Evolutionary conservation across 2,329 filamentous ascomycete species (phyloP).

Genomic region (Colletotrichum destructivum): DNA sequence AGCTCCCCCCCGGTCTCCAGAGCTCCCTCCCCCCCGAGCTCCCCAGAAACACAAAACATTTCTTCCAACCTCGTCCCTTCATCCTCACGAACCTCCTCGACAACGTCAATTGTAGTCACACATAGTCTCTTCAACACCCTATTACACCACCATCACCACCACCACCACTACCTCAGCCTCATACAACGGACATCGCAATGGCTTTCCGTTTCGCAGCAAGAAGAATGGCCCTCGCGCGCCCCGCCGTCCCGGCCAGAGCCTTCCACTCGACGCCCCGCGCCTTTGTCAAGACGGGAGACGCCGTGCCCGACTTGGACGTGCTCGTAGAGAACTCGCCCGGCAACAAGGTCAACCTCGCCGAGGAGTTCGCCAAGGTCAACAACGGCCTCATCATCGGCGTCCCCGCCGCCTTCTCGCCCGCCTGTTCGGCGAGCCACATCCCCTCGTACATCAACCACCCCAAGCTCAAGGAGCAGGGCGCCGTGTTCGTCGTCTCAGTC

Average conservation of each 20-base stretch:
- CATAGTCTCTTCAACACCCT: neutral
- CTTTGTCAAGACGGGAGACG: constrained; percentile 83
- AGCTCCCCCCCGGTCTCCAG: constrained; percentile 3
- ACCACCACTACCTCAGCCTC: constrained; percentile 5
- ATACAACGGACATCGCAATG: constrained; percentile 47
- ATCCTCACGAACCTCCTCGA: neutral
- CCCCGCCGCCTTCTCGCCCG: constrained; percentile 80
- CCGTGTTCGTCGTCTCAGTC: constrained; percentile 91
- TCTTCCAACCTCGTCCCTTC: constrained; percentile 13
- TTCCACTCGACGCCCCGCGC: constrained; percentile 78
- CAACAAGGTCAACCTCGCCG: constrained; percentile 89
- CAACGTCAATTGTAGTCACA: constrained; percentile 6
- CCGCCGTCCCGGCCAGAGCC: constrained; percentile 50
- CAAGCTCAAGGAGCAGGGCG: constrained; percentile 83
- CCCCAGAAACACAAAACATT: constrained; percentile 8
- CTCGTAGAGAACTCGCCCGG: constrained; percentile 89
- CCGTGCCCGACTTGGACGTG: constrained; percentile 82
- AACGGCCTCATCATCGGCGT: constrained; percentile 90
- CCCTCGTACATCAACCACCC: constrained; percentile 89
- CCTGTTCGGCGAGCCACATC: constrained; percentile 77
- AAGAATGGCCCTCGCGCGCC: constrained; percentile 51
- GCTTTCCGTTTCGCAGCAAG: constrained; percentile 55
- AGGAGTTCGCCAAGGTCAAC: constrained; percentile 75
- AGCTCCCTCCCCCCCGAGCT: neutral
- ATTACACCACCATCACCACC: no score